These are phyloP conservation scores for Beauveria australis DNA, from an alignment of 2,329 filamentous ascomycete genomes.

Conservation along the genomic window DNA sequence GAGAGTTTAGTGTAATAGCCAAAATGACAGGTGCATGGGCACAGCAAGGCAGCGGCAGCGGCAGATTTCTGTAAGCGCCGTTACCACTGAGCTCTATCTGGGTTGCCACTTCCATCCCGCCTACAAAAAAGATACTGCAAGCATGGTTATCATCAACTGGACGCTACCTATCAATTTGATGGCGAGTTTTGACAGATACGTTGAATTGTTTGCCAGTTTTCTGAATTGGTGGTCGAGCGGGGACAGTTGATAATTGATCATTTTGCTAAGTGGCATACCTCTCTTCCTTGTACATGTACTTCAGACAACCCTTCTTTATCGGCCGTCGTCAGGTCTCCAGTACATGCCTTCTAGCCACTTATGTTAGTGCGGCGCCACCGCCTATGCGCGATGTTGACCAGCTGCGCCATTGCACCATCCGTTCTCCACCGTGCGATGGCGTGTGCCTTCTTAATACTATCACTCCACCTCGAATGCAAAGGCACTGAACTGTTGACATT, in stretches of 20 bases:
- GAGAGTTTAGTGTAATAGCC: too few species aligned
- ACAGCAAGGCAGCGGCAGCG: too few species aligned
- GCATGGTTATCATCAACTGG: too few species aligned
- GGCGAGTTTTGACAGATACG: too few species aligned
- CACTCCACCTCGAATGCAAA: slow-evolving; percentile 6
- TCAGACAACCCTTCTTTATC: neutral
- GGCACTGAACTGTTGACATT: slow-evolving; percentile 3
- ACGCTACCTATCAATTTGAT: too few species aligned
- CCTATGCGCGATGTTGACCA: neutral
- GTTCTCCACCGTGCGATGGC: neutral
- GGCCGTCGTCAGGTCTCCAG: neutral
- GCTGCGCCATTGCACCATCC: slow-evolving; percentile 2
- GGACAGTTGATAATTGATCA: neutral
- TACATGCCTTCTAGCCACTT: neutral
- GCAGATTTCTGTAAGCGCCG: too few species aligned
- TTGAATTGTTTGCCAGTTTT: too few species aligned
- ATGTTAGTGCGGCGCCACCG: neutral
- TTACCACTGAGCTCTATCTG: too few species aligned
- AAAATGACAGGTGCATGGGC: too few species aligned
- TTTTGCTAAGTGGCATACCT: neutral
- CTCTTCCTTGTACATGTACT: neutral
- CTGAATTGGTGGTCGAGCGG: neutral
- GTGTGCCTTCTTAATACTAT: neutral
- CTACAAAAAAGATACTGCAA: too few species aligned
- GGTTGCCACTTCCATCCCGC: too few species aligned